Conservation (phyloP, 2,329 filamentous ascomycete species). For the Colletotrichum spinosum region DNA sequence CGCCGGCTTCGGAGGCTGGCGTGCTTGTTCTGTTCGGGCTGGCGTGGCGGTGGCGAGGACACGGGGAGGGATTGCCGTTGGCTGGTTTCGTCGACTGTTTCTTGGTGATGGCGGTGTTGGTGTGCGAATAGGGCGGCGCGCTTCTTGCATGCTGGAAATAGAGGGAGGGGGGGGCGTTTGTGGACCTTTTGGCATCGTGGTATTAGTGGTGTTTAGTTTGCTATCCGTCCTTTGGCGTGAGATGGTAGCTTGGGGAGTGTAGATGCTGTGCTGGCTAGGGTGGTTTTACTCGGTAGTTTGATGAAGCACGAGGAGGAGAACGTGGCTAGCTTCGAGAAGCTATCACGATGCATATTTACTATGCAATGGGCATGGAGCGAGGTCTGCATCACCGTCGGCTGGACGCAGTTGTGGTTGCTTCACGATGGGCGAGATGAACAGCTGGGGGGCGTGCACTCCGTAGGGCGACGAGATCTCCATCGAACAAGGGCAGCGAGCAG, state of each 20-base stretch:
- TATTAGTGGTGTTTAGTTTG: too few species aligned
- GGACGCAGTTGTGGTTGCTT: neutral
- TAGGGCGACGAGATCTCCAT: too few species aligned
- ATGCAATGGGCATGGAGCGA: neutral
- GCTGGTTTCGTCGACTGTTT: constrained; percentile 28
- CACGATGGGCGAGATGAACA: too few species aligned
- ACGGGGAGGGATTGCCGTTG: constrained; percentile 15
- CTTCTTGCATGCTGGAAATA: neutral
- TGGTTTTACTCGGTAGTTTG: neutral
- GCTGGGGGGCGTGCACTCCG: too few species aligned
- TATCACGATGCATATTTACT: neutral
- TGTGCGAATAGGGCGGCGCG: too few species aligned
- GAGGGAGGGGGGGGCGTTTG: neutral
- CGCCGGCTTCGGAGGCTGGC: constrained; percentile 25
- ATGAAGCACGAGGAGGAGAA: neutral
- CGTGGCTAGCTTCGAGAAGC: neutral
- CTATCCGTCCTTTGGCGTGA: too few species aligned
- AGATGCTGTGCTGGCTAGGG: neutral
- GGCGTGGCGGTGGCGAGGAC: constrained; percentile 14
- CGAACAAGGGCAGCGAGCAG: too few species aligned
- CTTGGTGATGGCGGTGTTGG: neutral
- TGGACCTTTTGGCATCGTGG: neutral
- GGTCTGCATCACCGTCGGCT: neutral
- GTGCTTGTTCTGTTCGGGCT: constrained; percentile 8
- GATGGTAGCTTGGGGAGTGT: neutral